phyloP scores from a whole-genome alignment of 305 asterid species.

The Fraxinus platypoda region DNA sequence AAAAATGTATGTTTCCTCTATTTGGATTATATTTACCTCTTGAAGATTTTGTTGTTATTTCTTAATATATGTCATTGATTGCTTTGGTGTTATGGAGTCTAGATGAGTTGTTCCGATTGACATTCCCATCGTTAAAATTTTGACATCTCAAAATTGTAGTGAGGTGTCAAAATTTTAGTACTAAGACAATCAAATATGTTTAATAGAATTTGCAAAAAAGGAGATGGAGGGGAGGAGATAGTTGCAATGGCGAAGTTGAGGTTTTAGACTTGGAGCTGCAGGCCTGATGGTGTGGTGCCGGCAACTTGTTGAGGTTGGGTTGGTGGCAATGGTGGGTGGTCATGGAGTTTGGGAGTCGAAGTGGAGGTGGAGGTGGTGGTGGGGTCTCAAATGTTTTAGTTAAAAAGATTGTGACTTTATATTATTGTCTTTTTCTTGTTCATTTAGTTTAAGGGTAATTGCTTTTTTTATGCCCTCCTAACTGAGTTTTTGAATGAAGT shows the following conservation, averaged over 20 bases:
- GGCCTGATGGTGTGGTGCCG: background rate
- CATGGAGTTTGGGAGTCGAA: background rate
- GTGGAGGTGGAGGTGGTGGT: background rate
- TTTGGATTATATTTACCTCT: background rate
- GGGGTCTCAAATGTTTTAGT: background rate
- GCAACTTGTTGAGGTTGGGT: background rate
- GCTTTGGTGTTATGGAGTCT: background rate
- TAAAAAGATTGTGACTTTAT: background rate
- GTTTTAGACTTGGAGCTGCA: background rate
- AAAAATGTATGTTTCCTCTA: background rate
- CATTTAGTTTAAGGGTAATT: background rate
- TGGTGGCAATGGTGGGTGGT: background rate
- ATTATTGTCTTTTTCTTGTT: background rate
- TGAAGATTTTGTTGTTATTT: background rate
- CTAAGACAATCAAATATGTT: background rate
- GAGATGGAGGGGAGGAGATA: background rate
- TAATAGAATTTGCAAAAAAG: background rate
- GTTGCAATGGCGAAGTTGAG: background rate
- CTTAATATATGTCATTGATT: background rate
- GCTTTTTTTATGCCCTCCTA: background rate
- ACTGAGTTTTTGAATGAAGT: background rate
- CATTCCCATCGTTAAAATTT: background rate
- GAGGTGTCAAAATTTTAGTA: background rate
- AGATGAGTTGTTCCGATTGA: background rate
- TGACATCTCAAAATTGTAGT: background rate